Base-by-base conservation (phyloP, 345 rosid genomes). In the Eutrema heterophyllum region DNA sequence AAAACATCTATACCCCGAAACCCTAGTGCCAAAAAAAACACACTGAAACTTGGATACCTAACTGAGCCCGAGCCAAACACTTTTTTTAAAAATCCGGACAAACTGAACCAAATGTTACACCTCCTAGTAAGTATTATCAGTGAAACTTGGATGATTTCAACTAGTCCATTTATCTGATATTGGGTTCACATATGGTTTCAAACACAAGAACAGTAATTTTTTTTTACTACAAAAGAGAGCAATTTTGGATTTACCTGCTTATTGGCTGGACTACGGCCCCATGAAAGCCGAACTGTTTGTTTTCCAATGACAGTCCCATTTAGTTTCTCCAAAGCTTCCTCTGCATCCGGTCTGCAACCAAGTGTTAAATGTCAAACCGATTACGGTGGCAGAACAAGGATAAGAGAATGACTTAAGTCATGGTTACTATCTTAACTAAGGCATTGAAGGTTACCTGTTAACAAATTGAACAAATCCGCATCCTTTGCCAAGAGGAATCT, bases 391-490 rank as follows among this genome's bases (percentile, higher is more conserved):
- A 32, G 53, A 60, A 59, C 36, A 33, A 45, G 14, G 1, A 55
- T 21, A 62, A 55, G 9, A 43, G 13, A 40, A 18, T 51, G 18
- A 56, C 11, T 43, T 30, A 29, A 27, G 18, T 38, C 39, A 59
- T 11, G 32, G 32, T 50, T 58, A 49, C 44, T 43, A 43, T 30
- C 54, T 49, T n/a, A 6, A 45, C 21, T 29, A 57, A n/a, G 40
- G 54, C 43, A 32, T 61, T 21, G 39, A 64, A 46, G 8, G 54
- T 76, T 78, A 94, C 97, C 97, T 92, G 86, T 71, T 82, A 55
- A 88, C 90, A 78, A 88, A 95, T 71, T 92, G 97, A 71, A 95
- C 90, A 82, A 95, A 95, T 0, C 97, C 99, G 64, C 97, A 95
- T 83, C 96, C 93, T 83, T 90, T 95, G 33, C 96, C 93, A 36